Percentiles rank a stretch among this genome's conserved stretches.
Conservation (phyloP, 2,329 filamentous ascomycete genomes). For the Aspergillus jensenii region DNA sequence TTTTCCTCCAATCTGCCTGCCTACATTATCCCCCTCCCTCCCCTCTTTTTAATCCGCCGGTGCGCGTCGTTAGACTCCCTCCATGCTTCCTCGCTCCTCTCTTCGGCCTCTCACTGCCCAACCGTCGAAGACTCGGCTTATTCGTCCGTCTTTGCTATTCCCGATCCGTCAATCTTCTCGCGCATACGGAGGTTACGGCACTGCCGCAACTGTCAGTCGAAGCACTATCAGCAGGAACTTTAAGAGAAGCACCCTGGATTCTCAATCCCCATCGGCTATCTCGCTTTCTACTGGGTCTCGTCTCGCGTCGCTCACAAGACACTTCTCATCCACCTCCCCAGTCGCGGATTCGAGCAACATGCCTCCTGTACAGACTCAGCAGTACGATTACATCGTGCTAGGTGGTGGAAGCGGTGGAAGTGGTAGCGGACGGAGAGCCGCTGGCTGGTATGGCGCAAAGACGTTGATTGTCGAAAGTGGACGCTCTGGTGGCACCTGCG, state of each 20-base stretch:
- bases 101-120: slow-evolving; percentile 18
- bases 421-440: slow-evolving; percentile 50
- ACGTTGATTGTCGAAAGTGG: slow-evolving; percentile 52
- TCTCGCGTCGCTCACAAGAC: slow-evolving; percentile 41
- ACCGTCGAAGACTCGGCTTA: slow-evolving; percentile 17
- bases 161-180: slow-evolving; percentile 7
- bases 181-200: slow-evolving; percentile 13
- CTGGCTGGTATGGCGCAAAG: slow-evolving; percentile 54
- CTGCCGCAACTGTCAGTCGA: slow-evolving; percentile 13
- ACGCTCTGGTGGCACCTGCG: slow-evolving; percentile 50
- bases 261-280: slow-evolving; percentile 11
- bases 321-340: slow-evolving; percentile 37
- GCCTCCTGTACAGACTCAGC: slow-evolving; percentile 47
- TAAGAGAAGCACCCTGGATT: slow-evolving; percentile 25
- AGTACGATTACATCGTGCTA: slow-evolving; percentile 57
- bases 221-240: not conserved
- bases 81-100: slow-evolving; percentile 24
- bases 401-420: slow-evolving; percentile 55
- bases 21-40: not conserved
- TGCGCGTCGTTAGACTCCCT: slow-evolving; percentile 5
- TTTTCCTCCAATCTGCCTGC: slow-evolving; percentile 5
- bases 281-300: slow-evolving; percentile 27
- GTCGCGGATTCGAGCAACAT: slow-evolving; percentile 35
- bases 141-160: slow-evolving; percentile 4
- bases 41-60: not conserved